Base-by-base conservation (phyloP, 306 rosid species). In the Aeschynomene evenia region DNA sequence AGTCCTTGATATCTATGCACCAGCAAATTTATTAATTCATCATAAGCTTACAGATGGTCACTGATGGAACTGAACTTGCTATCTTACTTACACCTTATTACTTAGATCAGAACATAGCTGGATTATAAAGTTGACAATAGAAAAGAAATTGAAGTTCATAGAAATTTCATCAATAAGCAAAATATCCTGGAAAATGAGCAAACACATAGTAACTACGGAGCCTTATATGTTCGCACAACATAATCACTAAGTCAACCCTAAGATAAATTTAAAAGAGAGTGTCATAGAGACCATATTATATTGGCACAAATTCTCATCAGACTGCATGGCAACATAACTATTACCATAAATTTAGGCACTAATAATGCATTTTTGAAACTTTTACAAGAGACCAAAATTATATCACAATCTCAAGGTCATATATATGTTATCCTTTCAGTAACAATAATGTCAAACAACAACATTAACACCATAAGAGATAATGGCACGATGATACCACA, bases 1-100 rank as follows among this genome's bases (percentile, higher is more conserved):
- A 52, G 74, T 14, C 52, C 9, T 53, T 64, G 58, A 78, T 43
- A 73, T n/a, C n/a, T 23, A 42, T 11, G 75, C 66, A 74, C 58
- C 70, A 43, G 51, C 40, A 60, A 72, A 43, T 51, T 60, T 40
- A 55, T 9, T 46, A 34, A 68, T 68, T 52, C 40, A 67, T 68
- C 51, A 63, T 23, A 72, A 67, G 39, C 69, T 45, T 48, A 62
- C 22, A 72, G 64, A 63, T 54, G 36, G n/a, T 49, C 45, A 56
- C 49, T 7, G 3, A 33, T 58, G 61, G 23, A 64, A 74, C 57
- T 53, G 49, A 33, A 0, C 15, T 33, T 39, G 53, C 29, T 39
- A 14, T n/a, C n/a, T n/a, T n/a, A n/a, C n/a, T n/a, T n/a, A 56
- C 64, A 59, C 26, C 59, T 20, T 52, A 51, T 13, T 61, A 65